A percentile compares a stretch with the other conserved stretches of the same genome.
Conservation (phyloP, 2,329 filamentous ascomycete species). For the Trichophyton simii region DNA sequence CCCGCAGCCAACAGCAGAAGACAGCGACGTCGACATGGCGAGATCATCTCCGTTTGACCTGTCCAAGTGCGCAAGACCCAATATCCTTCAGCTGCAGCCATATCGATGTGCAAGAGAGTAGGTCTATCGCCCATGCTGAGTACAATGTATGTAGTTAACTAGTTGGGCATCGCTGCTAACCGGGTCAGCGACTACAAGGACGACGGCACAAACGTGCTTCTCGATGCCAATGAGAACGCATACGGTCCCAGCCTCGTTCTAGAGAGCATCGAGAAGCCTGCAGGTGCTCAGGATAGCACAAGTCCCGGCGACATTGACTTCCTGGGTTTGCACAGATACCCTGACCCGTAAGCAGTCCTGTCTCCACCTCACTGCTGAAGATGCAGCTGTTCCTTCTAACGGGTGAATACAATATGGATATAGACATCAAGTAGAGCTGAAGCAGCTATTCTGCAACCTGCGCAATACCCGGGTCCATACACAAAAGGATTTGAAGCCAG, state of each 20-base stretch:
- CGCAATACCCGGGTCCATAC: slow-evolving; percentile 77
- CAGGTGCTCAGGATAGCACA: slow-evolving; percentile 29
- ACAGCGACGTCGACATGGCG: slow-evolving; percentile 22
- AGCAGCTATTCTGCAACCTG: slow-evolving; percentile 72
- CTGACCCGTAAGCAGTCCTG: slow-evolving; percentile 52
- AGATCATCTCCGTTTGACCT: slow-evolving; percentile 53
- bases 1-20: not conserved
- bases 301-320: slow-evolving; percentile 52
- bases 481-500: slow-evolving; percentile 56
- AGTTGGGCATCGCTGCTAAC: slow-evolving; percentile 19
- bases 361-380: not conserved
- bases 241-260: slow-evolving; percentile 68
- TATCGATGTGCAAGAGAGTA: slow-evolving; percentile 76
- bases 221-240: slow-evolving; percentile 97
- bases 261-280: slow-evolving; percentile 37
- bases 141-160: not conserved
- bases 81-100: slow-evolving; percentile 63
- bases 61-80: slow-evolving; percentile 60
- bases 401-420: not conserved
- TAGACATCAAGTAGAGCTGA: slow-evolving; percentile 72
- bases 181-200: slow-evolving; percentile 86
- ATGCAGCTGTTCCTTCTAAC: not conserved
- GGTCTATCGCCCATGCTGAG: slow-evolving; percentile 23
- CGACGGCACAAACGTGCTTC: slow-evolving; percentile 85
- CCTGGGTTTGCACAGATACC: slow-evolving; percentile 79